Evolutionary conservation across 2,329 filamentous ascomycete species (phyloP).

Genomic region (Fusarium euwallaceae): DNA sequence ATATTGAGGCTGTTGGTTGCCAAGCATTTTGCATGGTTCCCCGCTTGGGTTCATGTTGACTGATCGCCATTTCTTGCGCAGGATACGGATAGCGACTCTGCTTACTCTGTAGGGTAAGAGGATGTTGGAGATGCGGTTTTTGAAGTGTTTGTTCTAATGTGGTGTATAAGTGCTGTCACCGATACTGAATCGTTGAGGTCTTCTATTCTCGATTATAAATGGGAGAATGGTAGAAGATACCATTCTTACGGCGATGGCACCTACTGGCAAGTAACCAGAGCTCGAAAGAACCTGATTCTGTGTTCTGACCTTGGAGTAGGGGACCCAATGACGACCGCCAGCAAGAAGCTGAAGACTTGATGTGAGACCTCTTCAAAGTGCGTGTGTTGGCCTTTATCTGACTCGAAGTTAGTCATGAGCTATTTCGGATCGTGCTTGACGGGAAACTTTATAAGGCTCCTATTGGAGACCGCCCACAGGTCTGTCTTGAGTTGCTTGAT

Average conservation of each 20-base stretch:
- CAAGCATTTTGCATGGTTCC: not conserved
- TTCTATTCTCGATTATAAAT: slow-evolving; percentile 32
- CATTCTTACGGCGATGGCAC: slow-evolving; percentile 29
- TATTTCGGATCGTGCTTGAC: slow-evolving; percentile 21
- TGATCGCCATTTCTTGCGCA: not conserved
- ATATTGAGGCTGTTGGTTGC: slow-evolving; percentile 2
- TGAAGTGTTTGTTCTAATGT: not conserved
- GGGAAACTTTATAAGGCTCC: slow-evolving; percentile 30
- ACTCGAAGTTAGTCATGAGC: slow-evolving; percentile 5
- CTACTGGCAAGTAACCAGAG: slow-evolving; percentile 5
- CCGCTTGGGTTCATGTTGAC: not conserved
- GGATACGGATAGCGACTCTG: slow-evolving; percentile 28
- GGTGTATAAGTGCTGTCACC: slow-evolving; percentile 8
- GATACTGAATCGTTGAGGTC: slow-evolving; percentile 28
- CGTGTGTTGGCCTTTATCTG: rapidly evolving
- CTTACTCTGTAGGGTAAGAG: slow-evolving; percentile 24
- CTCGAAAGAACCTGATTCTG: rapidly evolving
- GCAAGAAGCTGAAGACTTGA: slow-evolving; percentile 34
- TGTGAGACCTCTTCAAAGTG: not conserved
- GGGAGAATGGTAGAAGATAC: slow-evolving; percentile 26
- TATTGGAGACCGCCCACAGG: slow-evolving; percentile 21
- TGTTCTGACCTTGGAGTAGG: not conserved
- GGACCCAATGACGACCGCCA: slow-evolving; percentile 31
- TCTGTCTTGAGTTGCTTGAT: rapidly evolving
- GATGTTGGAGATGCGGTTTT: not conserved